Evolutionary conservation across 345 rosid species (phyloP), one percentile per base, ranked within the genome.

Genomic region (Citropsis articulata): DNA sequence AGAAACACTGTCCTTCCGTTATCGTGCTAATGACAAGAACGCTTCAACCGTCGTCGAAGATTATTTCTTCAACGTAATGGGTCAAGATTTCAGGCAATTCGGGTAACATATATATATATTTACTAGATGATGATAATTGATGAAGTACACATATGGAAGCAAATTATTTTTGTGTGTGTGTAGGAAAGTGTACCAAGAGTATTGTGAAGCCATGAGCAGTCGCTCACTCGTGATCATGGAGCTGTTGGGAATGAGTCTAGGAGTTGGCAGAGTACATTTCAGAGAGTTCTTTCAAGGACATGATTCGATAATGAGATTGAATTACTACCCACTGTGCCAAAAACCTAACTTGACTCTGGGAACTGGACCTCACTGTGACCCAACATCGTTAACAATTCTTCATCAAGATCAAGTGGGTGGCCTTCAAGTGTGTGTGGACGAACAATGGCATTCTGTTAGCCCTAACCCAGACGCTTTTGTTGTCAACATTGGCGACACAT

Each of bases 301-400:
- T 24, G 93, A 91, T 69, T 91, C 96, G 4, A 87, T 91, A 77
- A 84, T 91, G 92, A 86, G 96, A 71, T 64, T 91, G 21, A 91
- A 91, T 64, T 83, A 85, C 83, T 90, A 91, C 24, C 93, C 93
- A 0, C 88, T 89, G 5, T 91, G 96, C 76, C 91, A 84, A 72
- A 84, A 81, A 68, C 92, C 96, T 6, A 81, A 90, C 14, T 83
- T 84, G 61, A 85, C 92, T 12, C 77, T 91, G 4, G 93, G 93
- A 69, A 91, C 92, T 0, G 93, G 96, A 22, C 93, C 96, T 77
- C 93, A 91, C 72, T 88, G 91, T 12, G 96, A 91, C 67, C 96
- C 96, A 4, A 89, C 92, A 1, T 86, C 96, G 25, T 79, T 91
- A 75, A 90, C 96, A n/a, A 91, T 90, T 73, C 96, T 91, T 42